Conservation (phyloP, 148 eudicot species). For the Gaultheria prostrata region DNA sequence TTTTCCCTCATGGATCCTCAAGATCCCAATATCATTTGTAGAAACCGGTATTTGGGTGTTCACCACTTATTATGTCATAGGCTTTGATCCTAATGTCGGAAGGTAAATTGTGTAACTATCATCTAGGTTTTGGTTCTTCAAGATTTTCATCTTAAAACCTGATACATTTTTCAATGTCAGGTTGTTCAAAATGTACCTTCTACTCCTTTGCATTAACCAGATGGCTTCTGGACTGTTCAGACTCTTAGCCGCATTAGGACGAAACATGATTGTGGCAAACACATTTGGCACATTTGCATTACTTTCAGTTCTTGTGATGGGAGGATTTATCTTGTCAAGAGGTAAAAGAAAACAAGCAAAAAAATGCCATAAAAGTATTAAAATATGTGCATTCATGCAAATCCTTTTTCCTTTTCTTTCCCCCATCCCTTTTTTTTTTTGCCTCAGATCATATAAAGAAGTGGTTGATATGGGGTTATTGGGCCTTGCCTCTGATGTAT, state of each 20-base stretch:
- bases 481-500: slow-evolving; percentile 83
- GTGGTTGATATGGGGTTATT: slow-evolving; percentile 98
- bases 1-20: slow-evolving; percentile 71
- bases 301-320: slow-evolving; percentile 26
- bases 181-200: slow-evolving; percentile 30
- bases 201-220: slow-evolving; percentile 31
- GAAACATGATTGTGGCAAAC: slow-evolving; percentile 39
- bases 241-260: slow-evolving; percentile 29
- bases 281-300: slow-evolving; percentile 35
- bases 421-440: too few species aligned
- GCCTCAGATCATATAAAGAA: slow-evolving; percentile 52
- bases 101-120: slow-evolving; percentile 22
- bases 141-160: not conserved
- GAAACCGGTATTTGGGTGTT: slow-evolving; percentile 67
- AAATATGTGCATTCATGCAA: not conserved
- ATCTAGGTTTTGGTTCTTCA: not conserved
- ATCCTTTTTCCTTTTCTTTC: not conserved
- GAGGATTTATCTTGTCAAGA: slow-evolving; percentile 38
- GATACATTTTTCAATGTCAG: slow-evolving; percentile 16
- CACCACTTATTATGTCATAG: slow-evolving; percentile 67
- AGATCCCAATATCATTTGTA: slow-evolving; percentile 60
- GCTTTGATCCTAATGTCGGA: slow-evolving; percentile 60
- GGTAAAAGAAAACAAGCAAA: slow-evolving; percentile 12
- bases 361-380: not conserved
- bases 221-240: slow-evolving; percentile 34